Evolutionary conservation across 2,329 filamentous ascomycete species (phyloP).

Genomic region (Dryadomyces quercus-mongolicae): DNA sequence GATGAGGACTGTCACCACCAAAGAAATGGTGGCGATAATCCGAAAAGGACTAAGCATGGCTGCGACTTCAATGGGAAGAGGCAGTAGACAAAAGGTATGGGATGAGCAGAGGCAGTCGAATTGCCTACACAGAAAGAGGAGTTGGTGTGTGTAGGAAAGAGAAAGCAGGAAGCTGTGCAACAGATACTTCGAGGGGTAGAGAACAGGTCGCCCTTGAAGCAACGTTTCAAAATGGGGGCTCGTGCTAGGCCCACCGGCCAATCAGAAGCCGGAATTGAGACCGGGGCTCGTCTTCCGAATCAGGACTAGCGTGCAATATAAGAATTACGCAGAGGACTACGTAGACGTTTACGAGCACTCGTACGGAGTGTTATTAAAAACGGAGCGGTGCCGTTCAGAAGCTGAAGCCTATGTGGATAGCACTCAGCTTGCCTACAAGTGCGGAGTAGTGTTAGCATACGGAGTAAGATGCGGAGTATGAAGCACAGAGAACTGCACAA

Average conservation of each 20-base stretch:
- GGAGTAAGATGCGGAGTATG: too few species aligned
- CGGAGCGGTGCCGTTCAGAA: too few species aligned
- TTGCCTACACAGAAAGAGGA: not conserved
- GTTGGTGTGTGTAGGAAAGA: not conserved
- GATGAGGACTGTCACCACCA: conserved; percentile 65
- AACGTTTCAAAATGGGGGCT: conserved; percentile 8
- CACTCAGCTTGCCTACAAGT: too few species aligned
- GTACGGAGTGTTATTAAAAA: too few species aligned
- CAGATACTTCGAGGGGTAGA: not conserved
- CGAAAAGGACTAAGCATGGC: conserved; percentile 64
- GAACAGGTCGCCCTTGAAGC: conserved; percentile 4
- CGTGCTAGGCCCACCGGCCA: not conserved
- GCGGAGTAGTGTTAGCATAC: too few species aligned
- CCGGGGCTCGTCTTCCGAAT: not conserved
- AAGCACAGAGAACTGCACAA: too few species aligned
- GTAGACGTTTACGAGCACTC: too few species aligned
- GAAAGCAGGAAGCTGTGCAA: not conserved
- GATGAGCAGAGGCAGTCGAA: not conserved
- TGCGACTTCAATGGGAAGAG: not conserved
- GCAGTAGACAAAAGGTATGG: not conserved
- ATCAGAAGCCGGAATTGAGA: not conserved
- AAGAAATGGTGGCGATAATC: conserved; percentile 57
- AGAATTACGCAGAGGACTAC: not conserved
- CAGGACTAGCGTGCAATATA: not conserved
- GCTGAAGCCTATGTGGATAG: too few species aligned